These are phyloP conservation scores for Dichotomocladium elegans DNA, from an alignment of 371 early-diverging fungal genomes.

Conservation along the genomic window DNA sequence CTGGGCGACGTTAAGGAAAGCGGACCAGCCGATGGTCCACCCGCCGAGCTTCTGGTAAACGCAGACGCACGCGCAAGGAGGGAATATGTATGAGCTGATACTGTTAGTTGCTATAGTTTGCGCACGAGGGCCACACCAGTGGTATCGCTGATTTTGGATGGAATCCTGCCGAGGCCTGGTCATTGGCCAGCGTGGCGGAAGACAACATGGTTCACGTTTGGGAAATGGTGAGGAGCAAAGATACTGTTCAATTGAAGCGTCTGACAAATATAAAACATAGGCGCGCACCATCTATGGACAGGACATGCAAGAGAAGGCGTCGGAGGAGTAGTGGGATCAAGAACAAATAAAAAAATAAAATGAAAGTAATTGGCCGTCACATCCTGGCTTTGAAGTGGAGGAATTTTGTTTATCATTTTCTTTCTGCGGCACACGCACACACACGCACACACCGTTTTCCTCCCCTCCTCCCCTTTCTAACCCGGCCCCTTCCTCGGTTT, in stretches of 20 bases:
- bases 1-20: constrained; percentile 89
- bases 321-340: no score
- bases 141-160: constrained; percentile 96
- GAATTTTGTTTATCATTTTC: no score
- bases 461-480: no score
- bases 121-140: constrained; percentile 99
- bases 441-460: no score
- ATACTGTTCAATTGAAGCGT: not conserved
- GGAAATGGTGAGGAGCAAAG: constrained; percentile 79
- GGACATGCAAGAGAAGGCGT: no score
- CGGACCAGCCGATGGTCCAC: constrained; percentile 97
- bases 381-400: no score
- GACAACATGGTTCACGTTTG: constrained; percentile 98
- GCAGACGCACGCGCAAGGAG: no score
- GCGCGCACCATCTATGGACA: not conserved
- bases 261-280: not conserved
- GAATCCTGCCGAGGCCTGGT: constrained; percentile 97
- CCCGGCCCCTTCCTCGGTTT: not conserved
- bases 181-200: constrained; percentile 93
- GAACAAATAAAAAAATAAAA: no score
- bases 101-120: constrained; percentile 64
- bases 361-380: no score
- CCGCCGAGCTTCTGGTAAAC: constrained; percentile 96
- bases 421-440: no score
- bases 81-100: no score